Evolutionary conservation across 2,329 filamentous ascomycete species (phyloP), one percentile per base, ranked within the genome.

Genomic region (Myriosclerotinia scirpicola): DNA sequence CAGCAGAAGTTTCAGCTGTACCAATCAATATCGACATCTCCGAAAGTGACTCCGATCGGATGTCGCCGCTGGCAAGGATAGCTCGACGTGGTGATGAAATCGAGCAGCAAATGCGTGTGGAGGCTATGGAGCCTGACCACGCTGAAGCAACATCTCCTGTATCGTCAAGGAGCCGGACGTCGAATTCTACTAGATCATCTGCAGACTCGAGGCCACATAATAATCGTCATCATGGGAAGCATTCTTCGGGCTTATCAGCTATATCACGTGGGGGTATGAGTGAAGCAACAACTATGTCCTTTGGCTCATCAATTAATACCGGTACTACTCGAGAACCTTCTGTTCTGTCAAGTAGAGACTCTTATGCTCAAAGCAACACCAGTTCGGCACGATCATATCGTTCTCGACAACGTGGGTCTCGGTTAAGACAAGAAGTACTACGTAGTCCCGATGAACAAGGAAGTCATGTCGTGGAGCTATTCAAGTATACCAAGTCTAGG

Each of bases 401-500:
- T 75, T 83, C 42, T 84, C 84, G 48, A 82, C 82, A 20, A 78
- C 75, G 64, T 74, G 77, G 63, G 0, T 97, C 93, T 20, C 85
- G 89, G 30, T 80, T 97, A 58, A 87, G 92, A 38, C 88, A 96
- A 72, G 92, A 97, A 75, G 84, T 96, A 2, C 82, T 92, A 1
- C 85, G 87, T 44, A 96, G 91, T 72, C 91, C 93, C 0, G 86
- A 92, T 70, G 90, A 93, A 12, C 83, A 84, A 69, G 87, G 86
- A 50, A 63, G 48, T 68, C 54, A 65, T 34, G 82, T 89, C 5
- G 80, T 89, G 67, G 93, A 97, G 71, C 81, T 98, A 0, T 97
- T 98, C 80, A 92, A 93, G 42, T 94, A 89, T 74, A 94, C 90
- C 3, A 88, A 91, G 65, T 89, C 89, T 54, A 87, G 93, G 20